phyloP scores from a whole-genome alignment of 768 basidiomycete genomes.

The Pleurotus eryngii region DNA sequence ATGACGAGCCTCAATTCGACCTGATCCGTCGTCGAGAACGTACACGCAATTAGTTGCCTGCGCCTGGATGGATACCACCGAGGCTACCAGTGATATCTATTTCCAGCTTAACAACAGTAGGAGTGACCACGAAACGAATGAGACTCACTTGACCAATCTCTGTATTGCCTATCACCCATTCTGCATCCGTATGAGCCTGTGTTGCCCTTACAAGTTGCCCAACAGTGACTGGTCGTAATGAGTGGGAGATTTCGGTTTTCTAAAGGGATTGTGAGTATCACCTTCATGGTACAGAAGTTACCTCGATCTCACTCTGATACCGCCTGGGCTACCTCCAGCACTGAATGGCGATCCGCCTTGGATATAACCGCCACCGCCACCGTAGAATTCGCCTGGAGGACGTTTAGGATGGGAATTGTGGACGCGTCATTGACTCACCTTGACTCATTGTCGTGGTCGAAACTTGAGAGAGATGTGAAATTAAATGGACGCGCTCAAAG shows the following conservation, averaged over 20 bases:
- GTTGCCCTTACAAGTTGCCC: constrained; percentile 55
- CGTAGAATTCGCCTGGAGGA: constrained; percentile 13
- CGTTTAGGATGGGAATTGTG: not conserved
- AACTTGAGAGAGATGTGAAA: not conserved
- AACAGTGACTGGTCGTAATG: constrained; percentile 32
- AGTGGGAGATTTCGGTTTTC: constrained; percentile 37
- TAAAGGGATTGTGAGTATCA: constrained; percentile 7
- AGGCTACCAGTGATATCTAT: constrained; percentile 73
- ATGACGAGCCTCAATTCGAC: constrained; percentile 69
- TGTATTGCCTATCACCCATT: constrained; percentile 78
- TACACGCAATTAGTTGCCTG: constrained; percentile 83
- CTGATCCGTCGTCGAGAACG: constrained; percentile 84
- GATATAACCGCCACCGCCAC: constrained; percentile 51
- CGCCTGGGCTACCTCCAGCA: constrained; percentile 57
- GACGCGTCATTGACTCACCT: constrained; percentile 28
- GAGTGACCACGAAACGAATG: not conserved
- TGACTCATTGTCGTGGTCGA: constrained; percentile 35
- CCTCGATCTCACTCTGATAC: constrained; percentile 37
- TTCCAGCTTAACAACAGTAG: constrained; percentile 2
- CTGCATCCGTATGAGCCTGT: constrained; percentile 87
- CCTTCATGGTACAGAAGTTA: not conserved
- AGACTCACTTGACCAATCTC: constrained; percentile 73
- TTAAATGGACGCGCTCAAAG: not conserved
- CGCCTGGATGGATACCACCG: constrained; percentile 62
- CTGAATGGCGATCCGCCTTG: constrained; percentile 60